Percentiles rank a stretch among this genome's conserved stretches.
These are phyloP conservation scores for Beauveria caledonica DNA, from an alignment of 2,329 filamentous ascomycete species.

Conservation along the genomic window DNA sequence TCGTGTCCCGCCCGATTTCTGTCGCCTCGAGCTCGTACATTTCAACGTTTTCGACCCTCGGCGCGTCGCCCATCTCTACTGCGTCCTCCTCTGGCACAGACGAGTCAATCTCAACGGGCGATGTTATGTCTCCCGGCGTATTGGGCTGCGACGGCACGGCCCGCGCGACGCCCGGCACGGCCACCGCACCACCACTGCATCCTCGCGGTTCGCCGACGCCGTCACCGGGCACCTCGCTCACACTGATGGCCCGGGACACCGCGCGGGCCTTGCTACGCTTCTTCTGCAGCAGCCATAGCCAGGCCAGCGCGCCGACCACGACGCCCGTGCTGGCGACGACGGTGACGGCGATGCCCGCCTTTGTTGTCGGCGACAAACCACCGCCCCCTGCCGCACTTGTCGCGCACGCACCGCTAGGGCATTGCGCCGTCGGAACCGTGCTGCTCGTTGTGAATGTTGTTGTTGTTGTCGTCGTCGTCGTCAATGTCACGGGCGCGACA, in stretches of 20 bases:
- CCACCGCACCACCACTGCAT: slow-evolving; percentile 29
- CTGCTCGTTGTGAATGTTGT: background rate
- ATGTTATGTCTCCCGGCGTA: slow-evolving; percentile 40
- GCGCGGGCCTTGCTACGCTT: slow-evolving; percentile 21
- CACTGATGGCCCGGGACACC: slow-evolving; percentile 9
- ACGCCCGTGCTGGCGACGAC: slow-evolving; percentile 35
- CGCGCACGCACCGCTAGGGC: background rate
- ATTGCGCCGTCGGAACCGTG: background rate
- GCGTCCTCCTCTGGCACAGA: slow-evolving; percentile 10
- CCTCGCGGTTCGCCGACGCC: slow-evolving; percentile 16
- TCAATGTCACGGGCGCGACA: slow-evolving; percentile 21
- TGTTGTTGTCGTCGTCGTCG: slow-evolving; percentile 16
- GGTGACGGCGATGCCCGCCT: slow-evolving; percentile 49
- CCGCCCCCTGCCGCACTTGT: background rate
- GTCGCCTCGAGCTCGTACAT: background rate
- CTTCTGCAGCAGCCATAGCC: slow-evolving; percentile 36
- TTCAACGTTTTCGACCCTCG: background rate
- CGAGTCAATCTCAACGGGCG: slow-evolving; percentile 47
- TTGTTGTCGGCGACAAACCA: slow-evolving; percentile 39
- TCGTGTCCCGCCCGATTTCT: background rate
- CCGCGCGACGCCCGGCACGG: slow-evolving; percentile 22
- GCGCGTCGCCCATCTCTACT: background rate
- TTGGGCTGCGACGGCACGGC: slow-evolving; percentile 38
- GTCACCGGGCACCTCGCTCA: background rate
- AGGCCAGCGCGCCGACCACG: slow-evolving; percentile 35